A percentile compares a stretch with the other conserved stretches of the same genome.
Conservation (phyloP, 192 early-diverging fungal genomes). For the Coemansia sp. region DNA sequence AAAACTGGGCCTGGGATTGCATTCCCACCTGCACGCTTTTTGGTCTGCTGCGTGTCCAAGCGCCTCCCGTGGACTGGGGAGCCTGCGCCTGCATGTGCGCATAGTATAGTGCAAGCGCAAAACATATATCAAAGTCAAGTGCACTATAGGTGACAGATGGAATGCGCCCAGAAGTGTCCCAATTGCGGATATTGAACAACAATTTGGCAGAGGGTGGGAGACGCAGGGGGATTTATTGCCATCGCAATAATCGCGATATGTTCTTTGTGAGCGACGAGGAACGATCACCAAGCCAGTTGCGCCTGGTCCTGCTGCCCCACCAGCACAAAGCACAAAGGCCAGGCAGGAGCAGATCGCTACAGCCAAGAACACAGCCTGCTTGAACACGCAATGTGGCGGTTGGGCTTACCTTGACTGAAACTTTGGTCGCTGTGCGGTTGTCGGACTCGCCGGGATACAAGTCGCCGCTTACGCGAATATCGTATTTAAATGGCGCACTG, state of each 20-base stretch:
- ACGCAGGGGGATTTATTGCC: too few relatives aligned
- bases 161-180: background rate
- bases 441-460: slow-evolving; percentile 38
- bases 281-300: background rate
- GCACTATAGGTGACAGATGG: background rate
- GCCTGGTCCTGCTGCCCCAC: background rate
- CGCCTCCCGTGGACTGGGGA: background rate
- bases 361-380: too few relatives aligned
- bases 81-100: slow-evolving; percentile 11
- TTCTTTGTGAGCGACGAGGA: slow-evolving; percentile 1
- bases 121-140: background rate
- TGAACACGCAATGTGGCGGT: background rate
- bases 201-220: too few relatives aligned
- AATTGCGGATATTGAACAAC: background rate
- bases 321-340: slow-evolving; percentile 38
- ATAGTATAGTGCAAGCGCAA: slow-evolving; percentile 24
- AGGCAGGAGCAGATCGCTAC: too few relatives aligned
- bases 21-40: background rate
- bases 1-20: background rate
- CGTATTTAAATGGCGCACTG: slow-evolving; percentile 51
- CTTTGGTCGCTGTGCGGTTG: slow-evolving; percentile 45
- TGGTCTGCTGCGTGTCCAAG: background rate
- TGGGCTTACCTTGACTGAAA: slow-evolving; percentile 54
- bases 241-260: slow-evolving; percentile 8
- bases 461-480: slow-evolving; percentile 56